Base-by-base conservation (phyloP, 768 basidiomycete species). In the Tulasnella sp. region DNA sequence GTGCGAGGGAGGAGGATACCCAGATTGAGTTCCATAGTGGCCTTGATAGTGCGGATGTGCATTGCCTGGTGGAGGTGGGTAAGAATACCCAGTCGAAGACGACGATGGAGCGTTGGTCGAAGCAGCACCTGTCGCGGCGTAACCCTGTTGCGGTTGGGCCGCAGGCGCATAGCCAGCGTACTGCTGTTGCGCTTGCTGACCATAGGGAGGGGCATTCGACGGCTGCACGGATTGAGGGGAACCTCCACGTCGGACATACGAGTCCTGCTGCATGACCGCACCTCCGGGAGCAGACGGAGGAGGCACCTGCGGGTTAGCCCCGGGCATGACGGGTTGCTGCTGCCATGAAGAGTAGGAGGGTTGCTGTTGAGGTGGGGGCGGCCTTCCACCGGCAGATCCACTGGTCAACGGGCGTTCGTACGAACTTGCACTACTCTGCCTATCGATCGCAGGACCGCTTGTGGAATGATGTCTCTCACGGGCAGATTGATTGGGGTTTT, bases 21-120 rank as follows among this genome's bases (percentile, higher is more conserved):
- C 23, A 11, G 40, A 23, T 17, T 59, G 52, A 9, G 17, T 32
- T 19, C 35, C 27, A 19, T 48, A 36, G 32, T 58, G 57, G n/a
- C n/a, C n/a, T n/a, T n/a, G n/a, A n/a, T n/a, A n/a, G n/a, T n/a
- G n/a, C n/a, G n/a, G n/a, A 27, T 34, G 55, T 12, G 36, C n/a
- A 17, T 45, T 23, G 34, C 19, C 32, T 35, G 49, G 57, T 4
- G 59, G 25, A 34, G 59, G 59, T n/a, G 59, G 57, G 37, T 54
- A 54, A 6, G 52, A 40, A 27, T 54, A 36, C 15, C 29, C 29
- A 14, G 19, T 29, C 8, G 39, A 15, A 40, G 52, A 41, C 19
- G 25, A 15, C 19, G 36, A 19, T 54, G 42, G 6, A 40, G 52
- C 17, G 50, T 35, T 11, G 52, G 52, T 9, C 37, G 52, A 8